Percentiles rank a stretch among this genome's conserved stretches.
Conservation (phyloP, 805 yeast species). For the Blastobotrys terrestris region DNA sequence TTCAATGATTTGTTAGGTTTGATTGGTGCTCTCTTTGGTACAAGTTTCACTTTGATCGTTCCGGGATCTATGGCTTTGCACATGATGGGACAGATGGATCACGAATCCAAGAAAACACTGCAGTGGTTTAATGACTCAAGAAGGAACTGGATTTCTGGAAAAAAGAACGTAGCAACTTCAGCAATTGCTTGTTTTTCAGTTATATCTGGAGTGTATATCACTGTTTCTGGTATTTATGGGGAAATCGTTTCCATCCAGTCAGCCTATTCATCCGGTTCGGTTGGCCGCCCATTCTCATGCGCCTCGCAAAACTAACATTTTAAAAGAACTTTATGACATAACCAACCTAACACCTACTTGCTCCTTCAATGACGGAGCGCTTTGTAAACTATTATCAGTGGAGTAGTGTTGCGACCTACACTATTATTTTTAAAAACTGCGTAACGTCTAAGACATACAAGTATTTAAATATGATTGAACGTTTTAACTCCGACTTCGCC, state of each 20-base stretch:
- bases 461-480: too few species aligned
- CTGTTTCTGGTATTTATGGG: conserved; percentile 7
- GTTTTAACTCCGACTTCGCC: too few species aligned
- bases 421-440: too few species aligned
- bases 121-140: conserved; percentile 2
- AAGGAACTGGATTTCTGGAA: background rate
- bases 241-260: background rate
- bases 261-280: background rate
- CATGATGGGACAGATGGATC: background rate
- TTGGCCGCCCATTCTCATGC: conserved; percentile 6
- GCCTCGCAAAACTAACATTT: background rate
- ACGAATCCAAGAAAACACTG: background rate
- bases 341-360: too few species aligned
- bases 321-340: too few species aligned
- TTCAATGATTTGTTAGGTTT: conserved; percentile 7
- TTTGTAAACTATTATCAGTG: too few species aligned
- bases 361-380: too few species aligned
- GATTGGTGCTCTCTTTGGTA: conserved; percentile 5
- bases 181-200: conserved; percentile 3
- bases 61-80: conserved; percentile 5
- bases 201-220: conserved; percentile 2
- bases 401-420: too few species aligned
- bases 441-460: too few species aligned
- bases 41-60: conserved; percentile 6
- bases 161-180: background rate